Conservation (phyloP, 768 basidiomycete genomes). For the Rhizopogon vesiculosus region DNA sequence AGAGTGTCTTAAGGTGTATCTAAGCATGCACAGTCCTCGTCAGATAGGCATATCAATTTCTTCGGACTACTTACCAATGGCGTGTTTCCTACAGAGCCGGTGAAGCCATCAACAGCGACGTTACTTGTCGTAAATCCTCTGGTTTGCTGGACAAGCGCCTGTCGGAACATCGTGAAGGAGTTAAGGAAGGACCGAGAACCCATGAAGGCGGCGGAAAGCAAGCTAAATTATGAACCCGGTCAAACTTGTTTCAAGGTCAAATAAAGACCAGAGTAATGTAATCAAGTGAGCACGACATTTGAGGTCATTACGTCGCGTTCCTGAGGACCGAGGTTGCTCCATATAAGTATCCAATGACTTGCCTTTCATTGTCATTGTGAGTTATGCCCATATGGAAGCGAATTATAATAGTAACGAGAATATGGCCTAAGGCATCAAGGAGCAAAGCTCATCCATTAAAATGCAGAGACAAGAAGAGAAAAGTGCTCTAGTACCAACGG, state of each 20-base stretch:
- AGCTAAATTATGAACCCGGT: neutral
- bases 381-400: too few relatives aligned
- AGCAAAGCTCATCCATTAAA: neutral
- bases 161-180: slow-evolving; percentile 26
- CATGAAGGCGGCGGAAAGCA: neutral
- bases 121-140: slow-evolving; percentile 34
- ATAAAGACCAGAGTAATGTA: neutral
- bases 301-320: neutral
- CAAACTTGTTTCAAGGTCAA: neutral
- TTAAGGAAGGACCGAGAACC: neutral
- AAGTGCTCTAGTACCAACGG: slow-evolving; percentile 1
- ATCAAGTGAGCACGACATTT: neutral
- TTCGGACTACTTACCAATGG: slow-evolving; percentile 60
- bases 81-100: slow-evolving; percentile 88
- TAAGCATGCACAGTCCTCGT: slow-evolving; percentile 24
- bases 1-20: slow-evolving; percentile 82
- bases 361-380: too few relatives aligned
- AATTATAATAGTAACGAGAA: too few relatives aligned
- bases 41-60: neutral
- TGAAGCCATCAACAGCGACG: slow-evolving; percentile 67
- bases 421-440: too few relatives aligned
- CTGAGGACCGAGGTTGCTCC: neutral
- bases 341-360: too few relatives aligned
- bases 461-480: neutral
- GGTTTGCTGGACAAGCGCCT: slow-evolving; percentile 21